phyloP scores from a whole-genome alignment of 2,329 filamentous ascomycete genomes.

The Calonectria fujianensis region DNA sequence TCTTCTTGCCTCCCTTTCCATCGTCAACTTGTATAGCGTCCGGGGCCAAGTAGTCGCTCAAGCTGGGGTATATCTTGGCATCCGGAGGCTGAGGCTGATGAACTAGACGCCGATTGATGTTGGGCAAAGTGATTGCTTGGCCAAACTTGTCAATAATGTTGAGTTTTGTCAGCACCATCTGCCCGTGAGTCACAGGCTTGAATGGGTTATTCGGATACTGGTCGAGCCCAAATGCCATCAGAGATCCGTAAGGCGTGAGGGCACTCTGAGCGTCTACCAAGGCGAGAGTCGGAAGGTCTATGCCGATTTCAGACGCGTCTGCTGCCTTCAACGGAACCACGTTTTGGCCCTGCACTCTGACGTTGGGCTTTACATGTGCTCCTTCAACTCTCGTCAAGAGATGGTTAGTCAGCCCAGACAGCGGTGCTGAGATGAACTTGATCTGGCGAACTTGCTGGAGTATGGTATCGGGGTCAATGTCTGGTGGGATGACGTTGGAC shows the following conservation, averaged over 20 bases:
- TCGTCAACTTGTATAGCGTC: neutral
- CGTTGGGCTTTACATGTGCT: neutral
- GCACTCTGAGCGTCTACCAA: conserved; percentile 9
- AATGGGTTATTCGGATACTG: conserved; percentile 1
- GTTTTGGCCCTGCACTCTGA: neutral
- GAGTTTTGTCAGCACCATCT: conserved; percentile 6
- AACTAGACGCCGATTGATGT: neutral
- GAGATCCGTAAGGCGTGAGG: neutral
- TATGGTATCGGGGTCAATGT: neutral
- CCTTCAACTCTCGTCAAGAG: conserved; percentile 1
- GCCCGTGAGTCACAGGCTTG: conserved; percentile 1
- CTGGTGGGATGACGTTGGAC: neutral
- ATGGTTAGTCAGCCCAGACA: conserved; percentile 6
- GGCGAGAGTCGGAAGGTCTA: neutral
- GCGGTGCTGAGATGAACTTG: neutral
- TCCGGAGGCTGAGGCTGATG: neutral
- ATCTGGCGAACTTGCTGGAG: conserved; percentile 1
- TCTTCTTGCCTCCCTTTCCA: conserved; percentile 1
- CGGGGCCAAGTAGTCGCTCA: conserved; percentile 1
- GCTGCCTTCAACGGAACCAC: neutral
- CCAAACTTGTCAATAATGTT: conserved; percentile 14
- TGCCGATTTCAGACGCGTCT: neutral
- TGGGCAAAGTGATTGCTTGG: conserved; percentile 1
- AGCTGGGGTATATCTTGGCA: conserved; percentile 1
- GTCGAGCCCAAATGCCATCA: conserved; percentile 1